Conservation (phyloP, 495 filamentous ascomycete species). For the Beverwykella pulmonaria region DNA sequence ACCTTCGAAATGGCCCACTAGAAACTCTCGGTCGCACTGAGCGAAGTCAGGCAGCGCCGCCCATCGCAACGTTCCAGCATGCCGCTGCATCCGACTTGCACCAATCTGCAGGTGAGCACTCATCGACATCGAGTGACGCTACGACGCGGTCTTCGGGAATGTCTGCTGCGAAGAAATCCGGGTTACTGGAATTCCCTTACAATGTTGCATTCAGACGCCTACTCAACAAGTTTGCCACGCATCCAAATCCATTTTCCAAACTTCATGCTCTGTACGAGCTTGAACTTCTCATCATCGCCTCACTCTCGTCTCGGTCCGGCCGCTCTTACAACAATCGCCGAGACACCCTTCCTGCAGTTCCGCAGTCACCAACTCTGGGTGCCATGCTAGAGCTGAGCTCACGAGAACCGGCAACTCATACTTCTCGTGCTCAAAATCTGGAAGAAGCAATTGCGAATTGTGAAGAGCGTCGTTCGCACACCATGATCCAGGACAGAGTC, state of each 20-base stretch:
- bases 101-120: slow-evolving; percentile 47
- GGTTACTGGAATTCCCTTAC: slow-evolving; percentile 47
- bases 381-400: slow-evolving; percentile 43
- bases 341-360: slow-evolving; percentile 42
- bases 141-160: slow-evolving; percentile 44
- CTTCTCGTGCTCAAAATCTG: slow-evolving; percentile 49
- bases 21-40: slow-evolving; percentile 48
- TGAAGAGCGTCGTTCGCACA: slow-evolving; percentile 68
- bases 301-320: slow-evolving; percentile 57
- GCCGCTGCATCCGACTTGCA: slow-evolving; percentile 41
- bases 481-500: slow-evolving; percentile 41
- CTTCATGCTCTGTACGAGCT: slow-evolving; percentile 82
- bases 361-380: slow-evolving; percentile 43
- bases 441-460: slow-evolving; percentile 70
- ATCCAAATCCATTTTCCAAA: slow-evolving; percentile 85
- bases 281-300: slow-evolving; percentile 77
- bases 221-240: slow-evolving; percentile 83
- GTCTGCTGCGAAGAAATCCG: slow-evolving; percentile 46
- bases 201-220: slow-evolving; percentile 71
- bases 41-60: slow-evolving; percentile 52
- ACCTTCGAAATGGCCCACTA: slow-evolving; percentile 39
- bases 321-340: slow-evolving; percentile 37
- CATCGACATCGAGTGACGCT: slow-evolving; percentile 49
- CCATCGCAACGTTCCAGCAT: slow-evolving; percentile 52
- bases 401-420: slow-evolving; percentile 41